These are phyloP conservation scores for Tritrichomonas musculus DNA, from an alignment of 208 protist species.

Conservation along the genomic window DNA sequence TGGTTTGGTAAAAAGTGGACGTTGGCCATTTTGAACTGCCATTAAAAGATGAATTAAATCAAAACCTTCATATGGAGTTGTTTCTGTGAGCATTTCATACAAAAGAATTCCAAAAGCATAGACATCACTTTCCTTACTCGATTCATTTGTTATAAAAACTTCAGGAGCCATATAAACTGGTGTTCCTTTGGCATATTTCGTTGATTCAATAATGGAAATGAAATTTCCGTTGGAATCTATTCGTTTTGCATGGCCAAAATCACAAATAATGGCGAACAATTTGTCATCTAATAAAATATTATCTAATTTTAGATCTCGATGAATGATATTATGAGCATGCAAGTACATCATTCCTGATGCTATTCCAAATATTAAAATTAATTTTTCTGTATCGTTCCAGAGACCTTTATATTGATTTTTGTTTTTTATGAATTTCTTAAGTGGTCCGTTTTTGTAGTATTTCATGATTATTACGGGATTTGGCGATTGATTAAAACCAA, in stretches of 20 bases:
- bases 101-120: not conserved
- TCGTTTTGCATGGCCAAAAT: not conserved
- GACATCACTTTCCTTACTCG: not conserved
- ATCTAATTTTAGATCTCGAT: not conserved
- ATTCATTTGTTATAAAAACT: not conserved
- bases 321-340: not conserved
- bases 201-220: not conserved
- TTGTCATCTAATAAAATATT: not conserved
- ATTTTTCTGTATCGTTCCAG: too few relatives aligned
- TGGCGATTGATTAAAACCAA: too few relatives aligned
- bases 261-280: not conserved
- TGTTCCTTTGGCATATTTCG: not conserved
- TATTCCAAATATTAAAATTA: too few relatives aligned
- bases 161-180: not conserved
- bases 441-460: too few relatives aligned
- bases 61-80: not conserved
- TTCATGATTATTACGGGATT: too few relatives aligned
- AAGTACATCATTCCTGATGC: conserved; percentile 1
- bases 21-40: too few relatives aligned
- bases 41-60: not conserved
- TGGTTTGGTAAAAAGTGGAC: too few relatives aligned
- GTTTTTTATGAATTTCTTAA: too few relatives aligned
- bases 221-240: not conserved
- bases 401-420: too few relatives aligned
- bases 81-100: not conserved